A percentile compares a stretch with the other conserved stretches of the same genome.
phyloP scores from a whole-genome alignment of 1,284 basidiomycete genomes.

The Ustilago bromivora region DNA sequence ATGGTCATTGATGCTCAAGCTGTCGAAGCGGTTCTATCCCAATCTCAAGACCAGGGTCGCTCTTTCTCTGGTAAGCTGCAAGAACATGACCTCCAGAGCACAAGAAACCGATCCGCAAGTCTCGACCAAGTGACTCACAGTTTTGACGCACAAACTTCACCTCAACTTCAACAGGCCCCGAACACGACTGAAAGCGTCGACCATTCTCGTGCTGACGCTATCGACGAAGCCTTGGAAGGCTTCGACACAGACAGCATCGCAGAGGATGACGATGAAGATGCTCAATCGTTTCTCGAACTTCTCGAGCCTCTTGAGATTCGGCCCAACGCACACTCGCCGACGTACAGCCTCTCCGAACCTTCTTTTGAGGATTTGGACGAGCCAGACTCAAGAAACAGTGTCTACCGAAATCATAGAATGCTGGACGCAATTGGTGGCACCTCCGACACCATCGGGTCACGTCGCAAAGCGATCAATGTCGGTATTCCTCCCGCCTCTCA shows the following conservation, averaged over 20 bases:
- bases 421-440: constrained; percentile 20
- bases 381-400: neutral
- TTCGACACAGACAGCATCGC: constrained; percentile 15
- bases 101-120: neutral
- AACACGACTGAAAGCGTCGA: neutral
- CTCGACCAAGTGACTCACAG: neutral
- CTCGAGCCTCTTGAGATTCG: constrained; percentile 19
- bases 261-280: constrained; percentile 32
- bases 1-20: constrained; percentile 28
- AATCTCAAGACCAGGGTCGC: neutral
- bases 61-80: constrained; percentile 18
- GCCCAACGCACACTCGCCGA: neutral
- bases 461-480: neutral
- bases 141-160: neutral
- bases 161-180: neutral
- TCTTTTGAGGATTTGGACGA: constrained; percentile 15
- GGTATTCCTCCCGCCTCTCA: neutral
- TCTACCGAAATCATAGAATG: constrained; percentile 13
- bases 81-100: constrained; percentile 4
- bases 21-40: neutral
- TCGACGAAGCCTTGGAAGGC: neutral
- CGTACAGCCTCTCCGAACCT: constrained; percentile 8
- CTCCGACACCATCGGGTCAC: neutral
- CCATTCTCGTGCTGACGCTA: neutral
- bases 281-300: constrained; percentile 32